Base-by-base conservation (phyloP, 257 asterid genomes). In the Primulina huaijiensis region DNA sequence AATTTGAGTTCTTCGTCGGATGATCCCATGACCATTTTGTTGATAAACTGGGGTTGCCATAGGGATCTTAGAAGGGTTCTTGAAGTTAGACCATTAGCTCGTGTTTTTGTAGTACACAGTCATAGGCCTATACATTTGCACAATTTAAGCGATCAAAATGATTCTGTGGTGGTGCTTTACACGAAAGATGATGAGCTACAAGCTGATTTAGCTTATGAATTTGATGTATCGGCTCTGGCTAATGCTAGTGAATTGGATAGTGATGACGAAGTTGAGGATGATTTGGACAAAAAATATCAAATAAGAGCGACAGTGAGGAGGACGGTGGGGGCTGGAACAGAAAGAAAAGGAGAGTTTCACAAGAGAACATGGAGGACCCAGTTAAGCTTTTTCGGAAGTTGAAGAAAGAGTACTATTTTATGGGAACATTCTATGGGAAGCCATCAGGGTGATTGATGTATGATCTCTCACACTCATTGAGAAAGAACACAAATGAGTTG, bases 401-500 rank as follows among this genome's bases (percentile, higher is more conserved):
- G 79, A 94, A 88, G 83, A 88, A 72, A 76, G 88, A 88, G 59
- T 88, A 94, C 66, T 94, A 94, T 72, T 84, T 82, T 64, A 85
- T 87, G 96, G 99, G 99, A 25, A 88, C 90, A 37, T 91, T 85
- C 70, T 96, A 94, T 62, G 99, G 99, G 79, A 94, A 94, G 85
- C 90, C 99, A 25, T 91, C 98, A 0, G 98, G 99, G 53, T 94
- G 98, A 64, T 87, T 91, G 83, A 94, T 94, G 99, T 94, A 88
- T 61, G 99, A 94, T 74, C 80, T 94, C 46, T 88, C 92, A 6
- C 90, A 88, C 77, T 89, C 82, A 11, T 72, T 89, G 21, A 79
- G 95, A 77, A 89, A 84, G 79, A 89, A 94, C 87, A 88, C 85
- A 2, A 91, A 87, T 58, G 90, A 88, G 77, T 78, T 89, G 72